Base-by-base conservation (phyloP, 2,329 filamentous ascomycete species). In the Camptophora hylomeconis region DNA sequence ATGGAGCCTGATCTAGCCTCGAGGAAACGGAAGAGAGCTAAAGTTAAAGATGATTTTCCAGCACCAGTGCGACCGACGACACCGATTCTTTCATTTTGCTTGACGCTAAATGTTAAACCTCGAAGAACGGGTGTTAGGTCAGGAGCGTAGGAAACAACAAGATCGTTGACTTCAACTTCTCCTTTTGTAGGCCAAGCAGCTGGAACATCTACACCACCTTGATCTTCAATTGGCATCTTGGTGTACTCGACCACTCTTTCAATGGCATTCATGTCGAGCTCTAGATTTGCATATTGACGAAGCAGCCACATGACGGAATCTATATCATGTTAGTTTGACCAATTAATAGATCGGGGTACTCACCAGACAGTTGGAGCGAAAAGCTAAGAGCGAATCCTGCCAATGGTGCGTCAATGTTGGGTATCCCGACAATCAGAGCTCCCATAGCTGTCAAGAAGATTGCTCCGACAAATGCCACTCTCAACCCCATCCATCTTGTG, bases 51-150 rank as follows among this genome's bases (percentile, higher is more conserved):
- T 0, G 76, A 81, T 53, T 86, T 86, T 32, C 80, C 80, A 0
- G 79, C 79, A 3, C 80, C 80, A 0, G 80, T 86, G 10, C 80
- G 70, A 7, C 80, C 80, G 4, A 86, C 73, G 3, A 84, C 73
- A n/a, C 79, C 79, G 10, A 86, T 57, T 9, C 80, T 63, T 53
- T 84, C 71, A 38, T 76, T 77, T 31, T 68, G 63, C 21, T 72
- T 61, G 8, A 83, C 67, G 9, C 54, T 57, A 51, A 87, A 84
- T 2, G 61, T 72, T 11, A 86, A 57, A 0, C 73, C 74, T 48
- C 71, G 79, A 2, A 86, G 58, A 0, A 84, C 75, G 0, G 78
- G 69, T 0, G 75, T 72, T 0, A 86, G 58, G 38, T 82, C 78
- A 0, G 68, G 57, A 0, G 79, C 79, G 46, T 89, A 87, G 9